Base-by-base conservation (phyloP, 176 grass and related monocot genomes). In the Cenchrus fungigraminus region DNA sequence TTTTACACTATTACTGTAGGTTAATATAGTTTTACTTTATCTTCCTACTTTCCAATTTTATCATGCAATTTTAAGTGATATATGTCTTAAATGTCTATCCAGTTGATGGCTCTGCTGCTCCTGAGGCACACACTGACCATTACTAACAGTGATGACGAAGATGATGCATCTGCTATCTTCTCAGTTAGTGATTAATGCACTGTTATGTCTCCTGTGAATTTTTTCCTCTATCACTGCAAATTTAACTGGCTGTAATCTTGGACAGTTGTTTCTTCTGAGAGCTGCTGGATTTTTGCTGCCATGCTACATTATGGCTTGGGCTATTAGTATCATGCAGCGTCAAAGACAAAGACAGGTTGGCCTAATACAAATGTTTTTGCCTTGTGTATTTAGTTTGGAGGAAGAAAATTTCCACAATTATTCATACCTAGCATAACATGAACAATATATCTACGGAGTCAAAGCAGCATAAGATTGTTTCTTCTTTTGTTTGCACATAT, bases 301-400 rank as follows among this genome's bases (percentile, higher is more conserved):
- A 9, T 98, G 93, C 83, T 98, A 98, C 76, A 91, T 98, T 52
- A 93, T 98, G 95, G 95, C 95, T 37, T 95, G 95, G 95, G 95
- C 93, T 53, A 95, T 98, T 73, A 98, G 85, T 65, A 92, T 98
- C 57, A 84, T 98, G 82, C 92, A 98, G 59, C 91, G 91, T 71
- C 95, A 92, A 83, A 91, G 95, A 76, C 95, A 98, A 63, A 89
- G 87, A 89, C 95, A 98, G 91, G 95, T 96, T 81, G 44, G 60
- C 73, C 56, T 44, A 5, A 76, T 79, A 45, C 16, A 69, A 49
- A 62, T 82, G 16, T 32, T 84, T 84, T 84, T 74, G 56, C 63
- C 65, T 42, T 82, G 6, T 54, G 67, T 77, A 31, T 63, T 53
- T 29, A 59, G 20, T 59, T 22, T 29, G 85, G 29, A 59, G 40